Conservation (phyloP, 208 protist genomes). For the Trypanosoma brucei region DNA sequence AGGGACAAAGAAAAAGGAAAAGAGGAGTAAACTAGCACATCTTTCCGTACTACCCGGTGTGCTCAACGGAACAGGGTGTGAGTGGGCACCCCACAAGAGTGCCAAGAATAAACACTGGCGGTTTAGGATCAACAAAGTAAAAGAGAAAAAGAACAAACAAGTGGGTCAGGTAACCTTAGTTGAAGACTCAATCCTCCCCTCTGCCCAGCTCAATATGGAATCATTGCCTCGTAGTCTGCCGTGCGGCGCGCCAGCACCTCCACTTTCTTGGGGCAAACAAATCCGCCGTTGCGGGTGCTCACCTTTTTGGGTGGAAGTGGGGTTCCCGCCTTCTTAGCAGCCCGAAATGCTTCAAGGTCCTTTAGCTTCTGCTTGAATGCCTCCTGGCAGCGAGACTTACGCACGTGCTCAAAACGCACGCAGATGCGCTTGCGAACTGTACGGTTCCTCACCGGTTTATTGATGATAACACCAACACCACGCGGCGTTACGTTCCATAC, state of each 20-base stretch:
- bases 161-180: neutral
- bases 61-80: too few species aligned
- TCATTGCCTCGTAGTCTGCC: slow-evolving; percentile 85
- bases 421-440: slow-evolving; percentile 99
- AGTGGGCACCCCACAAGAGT: neutral
- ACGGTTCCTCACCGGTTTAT: slow-evolving; percentile 97
- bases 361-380: slow-evolving; percentile 86
- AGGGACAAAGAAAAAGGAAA: too few species aligned
- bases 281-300: slow-evolving; percentile 66
- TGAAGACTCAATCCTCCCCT: slow-evolving; percentile 3
- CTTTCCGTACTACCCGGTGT: too few species aligned
- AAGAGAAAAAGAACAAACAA: slow-evolving; percentile 19
- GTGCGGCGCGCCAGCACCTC: slow-evolving; percentile 74
- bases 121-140: slow-evolving; percentile 14
- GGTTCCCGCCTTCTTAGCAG: slow-evolving; percentile 82
- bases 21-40: too few species aligned
- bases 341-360: slow-evolving; percentile 63
- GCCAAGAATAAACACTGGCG: neutral
- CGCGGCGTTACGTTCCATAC: slow-evolving; percentile 99
- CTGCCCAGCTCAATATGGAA: slow-evolving; percentile 32
- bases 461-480: slow-evolving; percentile 98
- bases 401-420: slow-evolving; percentile 99
- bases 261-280: slow-evolving; percentile 69
- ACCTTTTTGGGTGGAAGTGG: slow-evolving; percentile 58
- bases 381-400: slow-evolving; percentile 89